phyloP scores from a whole-genome alignment of 352 stramenopile genomes.

The Globisporangium abappressorium region DNA sequence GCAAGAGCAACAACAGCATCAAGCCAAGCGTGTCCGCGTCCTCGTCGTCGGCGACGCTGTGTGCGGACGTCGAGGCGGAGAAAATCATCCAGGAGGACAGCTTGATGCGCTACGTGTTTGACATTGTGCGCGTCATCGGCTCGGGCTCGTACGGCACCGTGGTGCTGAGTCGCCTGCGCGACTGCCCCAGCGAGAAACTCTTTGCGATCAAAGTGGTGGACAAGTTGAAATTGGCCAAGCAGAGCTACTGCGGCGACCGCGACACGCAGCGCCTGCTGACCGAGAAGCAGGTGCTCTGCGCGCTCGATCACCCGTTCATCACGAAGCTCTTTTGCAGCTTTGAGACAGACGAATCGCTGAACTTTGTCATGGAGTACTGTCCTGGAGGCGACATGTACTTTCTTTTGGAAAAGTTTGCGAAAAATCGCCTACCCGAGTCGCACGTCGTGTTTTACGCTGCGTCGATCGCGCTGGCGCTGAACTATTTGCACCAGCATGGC shows the following conservation, averaged over 20 bases:
- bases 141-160: slow-evolving; percentile 78
- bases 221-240: slow-evolving; percentile 57
- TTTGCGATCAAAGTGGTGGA: slow-evolving; percentile 78
- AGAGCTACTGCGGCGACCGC: slow-evolving; percentile 23
- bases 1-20: not conserved
- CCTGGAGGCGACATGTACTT: slow-evolving; percentile 96
- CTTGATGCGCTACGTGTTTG: slow-evolving; percentile 46
- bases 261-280: slow-evolving; percentile 87
- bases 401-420: slow-evolving; percentile 85
- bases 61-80: slow-evolving; percentile 33
- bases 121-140: slow-evolving; percentile 72
- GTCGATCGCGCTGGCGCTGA: slow-evolving; percentile 95
- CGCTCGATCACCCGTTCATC: slow-evolving; percentile 97
- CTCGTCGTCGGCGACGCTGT: slow-evolving; percentile 48
- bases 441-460: slow-evolving; percentile 96
- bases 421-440: slow-evolving; percentile 91
- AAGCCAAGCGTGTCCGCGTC: slow-evolving; percentile 40
- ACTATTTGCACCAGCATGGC: slow-evolving; percentile 74
- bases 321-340: slow-evolving; percentile 96
- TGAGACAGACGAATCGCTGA: slow-evolving; percentile 88
- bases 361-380: slow-evolving; percentile 99
- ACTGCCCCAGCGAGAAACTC: slow-evolving; percentile 30
- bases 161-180: slow-evolving; percentile 51
- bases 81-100: slow-evolving; percentile 14
- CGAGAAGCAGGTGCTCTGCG: slow-evolving; percentile 96